Percentiles rank a stretch among this genome's conserved stretches.
phyloP scores from a whole-genome alignment of 805 yeast species.

The Candida chilensis region DNA sequence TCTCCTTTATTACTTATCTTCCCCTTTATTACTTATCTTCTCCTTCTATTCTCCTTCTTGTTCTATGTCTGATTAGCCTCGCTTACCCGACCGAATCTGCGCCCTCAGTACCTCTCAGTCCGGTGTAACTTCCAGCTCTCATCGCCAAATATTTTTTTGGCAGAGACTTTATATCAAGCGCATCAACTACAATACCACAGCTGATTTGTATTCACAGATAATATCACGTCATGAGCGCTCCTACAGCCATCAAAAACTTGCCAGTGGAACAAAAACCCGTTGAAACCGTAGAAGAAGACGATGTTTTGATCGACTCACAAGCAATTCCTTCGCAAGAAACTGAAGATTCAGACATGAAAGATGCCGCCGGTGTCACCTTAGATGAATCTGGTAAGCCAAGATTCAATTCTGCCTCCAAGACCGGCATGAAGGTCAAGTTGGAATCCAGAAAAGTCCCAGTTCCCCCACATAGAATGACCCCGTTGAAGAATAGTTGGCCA shows the following conservation, averaged over 20 bases:
- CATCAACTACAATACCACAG: too few relatives aligned
- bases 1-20: too few relatives aligned
- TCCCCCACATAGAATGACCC: slow-evolving; percentile 97
- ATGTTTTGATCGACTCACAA: slow-evolving; percentile 33
- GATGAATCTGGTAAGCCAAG: slow-evolving; percentile 88
- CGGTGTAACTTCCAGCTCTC: too few relatives aligned
- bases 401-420: slow-evolving; percentile 61
- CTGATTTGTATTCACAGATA: too few relatives aligned
- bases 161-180: too few relatives aligned
- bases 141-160: too few relatives aligned
- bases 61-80: too few relatives aligned
- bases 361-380: slow-evolving; percentile 38
- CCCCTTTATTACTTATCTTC: too few relatives aligned
- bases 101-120: too few relatives aligned
- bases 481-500: slow-evolving; percentile 83
- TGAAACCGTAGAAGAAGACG: slow-evolving; percentile 40
- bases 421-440: slow-evolving; percentile 60
- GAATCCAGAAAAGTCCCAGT: slow-evolving; percentile 87
- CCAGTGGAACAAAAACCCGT: too few relatives aligned
- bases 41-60: too few relatives aligned
- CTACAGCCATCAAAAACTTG: slow-evolving; percentile 23
- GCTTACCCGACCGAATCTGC: too few relatives aligned
- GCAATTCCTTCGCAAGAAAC: slow-evolving; percentile 13
- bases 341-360: slow-evolving; percentile 11
- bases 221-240: slow-evolving; percentile 42